Evolutionary conservation across 2,329 filamentous ascomycete genomes (phyloP), one percentile per base, ranked within the genome.

Genomic region (Diplodia mutila): DNA sequence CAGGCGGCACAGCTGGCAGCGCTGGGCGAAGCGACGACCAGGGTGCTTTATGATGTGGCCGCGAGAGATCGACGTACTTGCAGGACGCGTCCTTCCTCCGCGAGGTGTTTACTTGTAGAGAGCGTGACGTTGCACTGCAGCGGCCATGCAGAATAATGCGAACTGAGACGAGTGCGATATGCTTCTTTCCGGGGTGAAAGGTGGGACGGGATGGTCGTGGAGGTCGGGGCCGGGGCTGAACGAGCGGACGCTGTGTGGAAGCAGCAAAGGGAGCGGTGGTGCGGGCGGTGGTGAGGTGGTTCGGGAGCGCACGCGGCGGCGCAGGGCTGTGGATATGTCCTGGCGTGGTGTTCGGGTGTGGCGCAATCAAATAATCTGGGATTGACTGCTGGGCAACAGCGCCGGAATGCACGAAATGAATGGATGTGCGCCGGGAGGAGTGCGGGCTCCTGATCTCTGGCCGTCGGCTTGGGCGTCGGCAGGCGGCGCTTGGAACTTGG

Each of bases 351-450:
- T 51, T 57, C 52, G 55, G 55, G 29, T 54, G 66, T 67, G 66
- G 66, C 66, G 66, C 66, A 67, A 54, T 67, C 66, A 67, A 67
- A 67, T 63, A 67, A 57, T 66, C 54, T 42, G 64, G 64, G 53
- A 66, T 53, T 64, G 59, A 52, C 55, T 7, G 55, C 39, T 32
- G 61, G 53, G 25, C 51, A 65, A 55, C 29, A 53, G 52, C 34
- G 52, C 12, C 64, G 64, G 52, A 66, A 66, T 66, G 52, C 52
- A 63, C 59, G 64, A 57, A 66, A 66, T 66, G 64, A 66, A 66
- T 66, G 64, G 52, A 66, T 66, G 64, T 66, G 64, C 64, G 52
- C 32, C 12, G 39, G 46, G n/a, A 37, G 59, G 42, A 25, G 42
- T 27, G 42, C 42, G 21, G 42, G 59, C 59, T 63, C 59, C 59